Evolutionary conservation across 192 early-diverging fungal genomes (phyloP).

Genomic region (Gigaspora rosea): DNA sequence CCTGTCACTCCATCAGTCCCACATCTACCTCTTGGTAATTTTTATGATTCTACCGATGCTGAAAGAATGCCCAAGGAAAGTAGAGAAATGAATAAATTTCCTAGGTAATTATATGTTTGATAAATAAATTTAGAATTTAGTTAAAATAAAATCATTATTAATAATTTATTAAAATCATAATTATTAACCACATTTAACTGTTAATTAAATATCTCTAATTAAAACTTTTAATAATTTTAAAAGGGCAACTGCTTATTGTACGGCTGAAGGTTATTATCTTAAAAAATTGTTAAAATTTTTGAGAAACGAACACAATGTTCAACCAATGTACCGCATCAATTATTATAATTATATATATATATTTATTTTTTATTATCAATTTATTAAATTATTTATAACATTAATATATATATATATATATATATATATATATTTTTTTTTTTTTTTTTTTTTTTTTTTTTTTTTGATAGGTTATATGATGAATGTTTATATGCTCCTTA

Average conservation of each 20-base stretch:
- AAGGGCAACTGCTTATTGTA: constrained; percentile 78
- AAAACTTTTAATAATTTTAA: not conserved
- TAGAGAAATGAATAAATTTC: constrained; percentile 46
- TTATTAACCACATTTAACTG: not conserved
- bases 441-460: too few relatives aligned
- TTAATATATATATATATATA: too few relatives aligned
- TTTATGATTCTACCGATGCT: constrained; percentile 47
- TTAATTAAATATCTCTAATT: not conserved
- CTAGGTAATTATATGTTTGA: constrained; percentile 37
- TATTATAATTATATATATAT: not conserved
- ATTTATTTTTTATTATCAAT: not conserved
- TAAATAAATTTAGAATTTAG: not conserved
- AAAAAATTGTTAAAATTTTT: constrained; percentile 47
- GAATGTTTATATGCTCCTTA: constrained; percentile 60
- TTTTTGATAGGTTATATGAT: constrained; percentile 43
- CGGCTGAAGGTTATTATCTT: constrained; percentile 63
- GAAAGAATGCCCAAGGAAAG: constrained; percentile 58
- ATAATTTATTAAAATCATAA: not conserved
- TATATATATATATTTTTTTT: too few relatives aligned
- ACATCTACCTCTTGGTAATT: not conserved
- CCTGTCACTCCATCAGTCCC: constrained; percentile 33
- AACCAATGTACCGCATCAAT: constrained; percentile 36
- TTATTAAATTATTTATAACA: too few relatives aligned
- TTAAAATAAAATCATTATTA: not conserved
- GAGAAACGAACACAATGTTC: constrained; percentile 49